Evolutionary conservation across 2,329 filamentous ascomycete species (phyloP), one percentile per base, ranked within the genome.

Genomic region (Trichophyton equinum): DNA sequence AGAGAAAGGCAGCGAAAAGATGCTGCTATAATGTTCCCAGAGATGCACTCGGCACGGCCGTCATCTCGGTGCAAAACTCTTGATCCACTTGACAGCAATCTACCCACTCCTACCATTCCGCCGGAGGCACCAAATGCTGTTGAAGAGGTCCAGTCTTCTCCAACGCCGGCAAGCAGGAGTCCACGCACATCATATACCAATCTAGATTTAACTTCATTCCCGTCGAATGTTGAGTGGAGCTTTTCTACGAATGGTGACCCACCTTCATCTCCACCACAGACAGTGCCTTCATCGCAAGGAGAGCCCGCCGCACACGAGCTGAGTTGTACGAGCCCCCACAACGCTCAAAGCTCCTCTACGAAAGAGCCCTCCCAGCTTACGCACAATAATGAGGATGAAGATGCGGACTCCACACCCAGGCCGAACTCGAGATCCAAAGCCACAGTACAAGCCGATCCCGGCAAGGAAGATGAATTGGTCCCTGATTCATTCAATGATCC

Each of bases 1-100:
- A 82, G 85, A 53, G 84, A 89, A 66, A 81, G 86, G 57, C 89
- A 95, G 69, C 80, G 80, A 53, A 73, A 73, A 7, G 84, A 87
- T 64, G 82, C 81, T 25, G 81, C 82, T 4, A 79, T 79, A 0
- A 77, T 92, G 64, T 92, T 91, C 66, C 79, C 86, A 0, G 82
- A 86, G 20, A 78, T 91, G 27, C 78, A 79, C 33, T 85, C 85
- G 13, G 72, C 72, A 11, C 72, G 72, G 1, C 66, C 68, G 4
- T 63, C 63, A 3, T 30, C 69, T 65, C 40, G 67, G 25, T 64
- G 62, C 59, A 63, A 51, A 38, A 59, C 65, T 61, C 71, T n/a
- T 65, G 65, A 51, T 20, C 27, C 60, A 7, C 36, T 38, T 64
- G 65, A 66, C 44, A 72, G 69, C 46, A 67, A 70, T 20, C 70